phyloP scores from a whole-genome alignment of 73 alveolate species.

The Tetrahymena thermophila region DNA sequence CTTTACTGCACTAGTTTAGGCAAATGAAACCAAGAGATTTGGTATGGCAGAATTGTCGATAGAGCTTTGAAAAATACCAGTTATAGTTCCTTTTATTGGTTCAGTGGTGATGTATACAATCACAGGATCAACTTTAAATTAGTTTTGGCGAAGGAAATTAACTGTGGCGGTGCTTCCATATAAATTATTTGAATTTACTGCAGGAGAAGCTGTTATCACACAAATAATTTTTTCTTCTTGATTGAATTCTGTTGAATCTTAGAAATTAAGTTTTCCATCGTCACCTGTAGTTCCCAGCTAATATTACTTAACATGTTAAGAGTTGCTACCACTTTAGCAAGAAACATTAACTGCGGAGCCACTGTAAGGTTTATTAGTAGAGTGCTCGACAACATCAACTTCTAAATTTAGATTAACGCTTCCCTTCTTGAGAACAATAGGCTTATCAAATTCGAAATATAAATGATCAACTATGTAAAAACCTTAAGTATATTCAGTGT shows the following conservation, averaged over 20 bases:
- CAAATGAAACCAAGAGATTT: not conserved
- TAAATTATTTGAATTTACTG: not conserved
- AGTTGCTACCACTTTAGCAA: not conserved
- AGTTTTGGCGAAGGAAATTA: not conserved
- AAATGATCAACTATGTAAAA: not conserved
- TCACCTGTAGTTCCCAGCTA: not conserved
- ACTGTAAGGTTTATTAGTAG: not conserved
- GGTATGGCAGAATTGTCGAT: not conserved
- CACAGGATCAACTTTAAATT: not conserved
- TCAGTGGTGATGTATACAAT: not conserved
- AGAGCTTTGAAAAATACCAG: not conserved
- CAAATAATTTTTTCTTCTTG: not conserved
- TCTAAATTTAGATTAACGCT: not conserved
- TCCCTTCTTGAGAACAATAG: not conserved
- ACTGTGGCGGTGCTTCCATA: not conserved
- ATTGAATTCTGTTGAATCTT: not conserved
- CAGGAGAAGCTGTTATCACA: not conserved
- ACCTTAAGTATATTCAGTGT: not conserved
- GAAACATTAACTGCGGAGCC: not conserved
- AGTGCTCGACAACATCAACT: not conserved
- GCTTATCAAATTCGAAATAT: not conserved
- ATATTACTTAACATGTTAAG: not conserved
- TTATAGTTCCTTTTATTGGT: not conserved
- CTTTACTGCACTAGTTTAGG: not conserved
- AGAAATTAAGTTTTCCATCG: not conserved